Conservation (phyloP, 345 rosid genomes). For the Brassica rapa region DNA sequence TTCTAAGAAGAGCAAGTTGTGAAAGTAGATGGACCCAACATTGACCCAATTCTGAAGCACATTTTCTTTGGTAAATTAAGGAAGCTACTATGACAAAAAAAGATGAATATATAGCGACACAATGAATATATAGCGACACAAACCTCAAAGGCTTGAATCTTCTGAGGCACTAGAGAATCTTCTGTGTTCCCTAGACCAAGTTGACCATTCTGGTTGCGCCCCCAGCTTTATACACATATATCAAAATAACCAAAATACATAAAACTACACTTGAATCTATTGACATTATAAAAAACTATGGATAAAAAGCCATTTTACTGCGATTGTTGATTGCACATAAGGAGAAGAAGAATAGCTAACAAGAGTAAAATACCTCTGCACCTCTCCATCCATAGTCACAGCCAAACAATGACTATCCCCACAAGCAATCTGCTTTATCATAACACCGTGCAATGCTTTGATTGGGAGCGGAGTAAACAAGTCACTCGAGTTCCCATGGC, state of each 20-base stretch:
- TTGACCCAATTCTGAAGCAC: constrained; percentile 14
- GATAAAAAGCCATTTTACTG: not conserved
- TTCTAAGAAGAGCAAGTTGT: constrained; percentile 18
- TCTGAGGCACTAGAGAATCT: constrained; percentile 88
- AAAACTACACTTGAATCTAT: not conserved
- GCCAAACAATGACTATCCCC: constrained; percentile 99
- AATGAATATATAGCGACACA: constrained; percentile 25
- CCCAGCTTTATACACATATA: constrained; percentile 67
- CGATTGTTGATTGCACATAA: not conserved
- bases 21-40: constrained; percentile 17
- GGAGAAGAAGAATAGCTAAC: not conserved
- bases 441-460: constrained; percentile 75
- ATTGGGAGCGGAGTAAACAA: constrained; percentile 88
- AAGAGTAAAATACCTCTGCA: constrained; percentile 63
- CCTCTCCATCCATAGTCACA: constrained; percentile 86
- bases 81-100: constrained; percentile 16
- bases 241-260: not conserved
- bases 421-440: constrained; percentile 96
- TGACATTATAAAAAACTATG: not conserved
- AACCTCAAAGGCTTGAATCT: constrained; percentile 90
- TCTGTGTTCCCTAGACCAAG: constrained; percentile 91
- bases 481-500: constrained; percentile 96
- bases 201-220: constrained; percentile 98
- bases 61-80: not conserved
- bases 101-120: constrained; percentile 18